Percentiles rank a stretch among this genome's conserved stretches.
Evolutionary conservation across 345 rosid genomes (phyloP).

Genomic region (Conringia planisiliqua): DNA sequence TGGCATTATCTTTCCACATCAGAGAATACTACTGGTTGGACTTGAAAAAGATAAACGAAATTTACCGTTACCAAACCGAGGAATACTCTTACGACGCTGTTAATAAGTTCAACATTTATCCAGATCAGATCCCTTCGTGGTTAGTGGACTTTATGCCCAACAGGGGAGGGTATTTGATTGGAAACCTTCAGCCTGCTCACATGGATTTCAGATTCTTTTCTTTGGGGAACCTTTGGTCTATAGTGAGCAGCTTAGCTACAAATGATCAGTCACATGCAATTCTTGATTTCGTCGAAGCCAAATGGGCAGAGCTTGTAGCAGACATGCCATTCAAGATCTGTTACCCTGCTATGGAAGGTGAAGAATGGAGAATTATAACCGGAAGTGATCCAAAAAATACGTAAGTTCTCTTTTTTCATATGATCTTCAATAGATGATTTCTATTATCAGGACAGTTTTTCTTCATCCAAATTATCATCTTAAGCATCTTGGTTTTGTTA

Average conservation of each 20-base stretch:
- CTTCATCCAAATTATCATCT: slow-evolving; percentile 1
- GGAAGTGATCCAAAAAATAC: slow-evolving; percentile 96
- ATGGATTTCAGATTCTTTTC: slow-evolving; percentile 97
- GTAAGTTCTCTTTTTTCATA: slow-evolving; percentile 35
- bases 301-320: slow-evolving; percentile 80
- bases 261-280: slow-evolving; percentile 83
- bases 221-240: slow-evolving; percentile 83
- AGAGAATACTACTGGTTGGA: slow-evolving; percentile 90
- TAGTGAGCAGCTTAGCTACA: slow-evolving; percentile 68
- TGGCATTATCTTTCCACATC: slow-evolving; percentile 84
- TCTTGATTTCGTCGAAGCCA: slow-evolving; percentile 75
- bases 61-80: slow-evolving; percentile 81
- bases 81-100: slow-evolving; percentile 90
- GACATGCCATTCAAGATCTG: slow-evolving; percentile 86
- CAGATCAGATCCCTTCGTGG: slow-evolving; percentile 90
- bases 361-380: slow-evolving; percentile 82
- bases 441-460: neutral
- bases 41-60: slow-evolving; percentile 69
- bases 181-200: slow-evolving; percentile 93
- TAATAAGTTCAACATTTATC: slow-evolving; percentile 91
- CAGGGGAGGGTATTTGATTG: slow-evolving; percentile 75
- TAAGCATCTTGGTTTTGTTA: slow-evolving; percentile 30
- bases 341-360: slow-evolving; percentile 81
- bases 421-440: neutral
- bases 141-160: slow-evolving; percentile 79